A percentile compares a stretch with the other conserved stretches of the same genome.
Conservation (phyloP, 2,329 filamentous ascomycete genomes). For the Fusarium algeriense region DNA sequence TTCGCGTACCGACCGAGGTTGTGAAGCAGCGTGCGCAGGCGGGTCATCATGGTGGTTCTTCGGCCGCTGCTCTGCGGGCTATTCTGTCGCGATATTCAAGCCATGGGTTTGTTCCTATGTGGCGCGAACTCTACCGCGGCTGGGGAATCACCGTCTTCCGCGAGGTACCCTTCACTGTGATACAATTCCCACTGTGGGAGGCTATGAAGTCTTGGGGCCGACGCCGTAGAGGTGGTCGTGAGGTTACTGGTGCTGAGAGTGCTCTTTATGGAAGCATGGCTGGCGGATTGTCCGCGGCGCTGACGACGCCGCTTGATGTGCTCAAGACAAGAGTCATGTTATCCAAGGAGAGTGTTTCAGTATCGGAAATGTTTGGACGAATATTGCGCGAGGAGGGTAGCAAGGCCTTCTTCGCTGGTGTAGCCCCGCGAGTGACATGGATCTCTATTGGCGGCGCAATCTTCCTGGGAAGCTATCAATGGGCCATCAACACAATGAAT, state of each 20-base stretch:
- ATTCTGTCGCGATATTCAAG: slow-evolving; percentile 69
- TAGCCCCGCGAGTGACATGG: slow-evolving; percentile 89
- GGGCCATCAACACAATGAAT: slow-evolving; percentile 79
- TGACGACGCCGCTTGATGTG: slow-evolving; percentile 95
- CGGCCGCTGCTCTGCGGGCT: slow-evolving; percentile 73
- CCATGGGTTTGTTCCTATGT: slow-evolving; percentile 69
- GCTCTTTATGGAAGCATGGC: slow-evolving; percentile 86
- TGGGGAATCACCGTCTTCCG: slow-evolving; percentile 93
- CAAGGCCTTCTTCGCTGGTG: slow-evolving; percentile 78
- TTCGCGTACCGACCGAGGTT: slow-evolving; percentile 95
- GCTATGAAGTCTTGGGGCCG: slow-evolving; percentile 81
- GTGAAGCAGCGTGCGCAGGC: slow-evolving; percentile 98
- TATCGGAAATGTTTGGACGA: slow-evolving; percentile 68
- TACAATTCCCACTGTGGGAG: slow-evolving; percentile 99
- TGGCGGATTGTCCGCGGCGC: slow-evolving; percentile 85
- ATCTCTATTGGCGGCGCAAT: slow-evolving; percentile 95
- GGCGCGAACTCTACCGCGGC: slow-evolving; percentile 89
- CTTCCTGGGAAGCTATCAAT: slow-evolving; percentile 94
- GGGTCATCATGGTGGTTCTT: slow-evolving; percentile 79
- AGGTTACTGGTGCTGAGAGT: slow-evolving; percentile 80
- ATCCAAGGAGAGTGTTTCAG: slow-evolving; percentile 73
- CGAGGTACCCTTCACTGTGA: slow-evolving; percentile 96
- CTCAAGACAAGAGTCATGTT: slow-evolving; percentile 98
- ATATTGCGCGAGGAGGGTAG: slow-evolving; percentile 75
- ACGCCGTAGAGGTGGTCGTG: slow-evolving; percentile 53